Evolutionary conservation across 2,329 filamentous ascomycete species (phyloP).

Genomic region (Penicillium hesseltinei): DNA sequence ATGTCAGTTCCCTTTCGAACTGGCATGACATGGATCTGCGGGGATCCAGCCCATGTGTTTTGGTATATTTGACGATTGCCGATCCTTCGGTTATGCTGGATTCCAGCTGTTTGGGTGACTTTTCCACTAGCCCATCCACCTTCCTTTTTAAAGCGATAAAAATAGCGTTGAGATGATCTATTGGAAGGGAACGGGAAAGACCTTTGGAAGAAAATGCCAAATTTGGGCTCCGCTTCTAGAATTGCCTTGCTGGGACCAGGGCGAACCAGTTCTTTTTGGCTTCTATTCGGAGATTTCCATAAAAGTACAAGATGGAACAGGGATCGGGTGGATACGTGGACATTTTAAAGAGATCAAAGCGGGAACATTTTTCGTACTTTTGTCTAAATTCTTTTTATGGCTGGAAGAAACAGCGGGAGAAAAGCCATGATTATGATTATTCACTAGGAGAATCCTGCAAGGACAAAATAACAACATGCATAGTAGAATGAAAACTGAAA

Average conservation of each 20-base stretch:
- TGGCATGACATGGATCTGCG: slow-evolving; percentile 12
- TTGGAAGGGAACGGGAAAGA: neutral
- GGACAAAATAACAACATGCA: neutral
- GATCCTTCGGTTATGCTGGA: slow-evolving; percentile 24
- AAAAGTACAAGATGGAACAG: neutral
- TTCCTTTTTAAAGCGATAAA: slow-evolving; percentile 14
- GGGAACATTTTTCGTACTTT: neutral
- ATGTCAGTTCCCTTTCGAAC: slow-evolving; percentile 5
- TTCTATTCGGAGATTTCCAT: neutral
- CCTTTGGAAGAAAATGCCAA: neutral
- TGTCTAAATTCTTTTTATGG: neutral
- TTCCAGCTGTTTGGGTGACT: slow-evolving; percentile 17
- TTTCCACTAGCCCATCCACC: slow-evolving; percentile 14
- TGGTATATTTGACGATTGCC: slow-evolving; percentile 26
- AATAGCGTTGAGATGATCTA: neutral
- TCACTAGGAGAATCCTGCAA: too few species aligned
- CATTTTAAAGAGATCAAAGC: neutral
- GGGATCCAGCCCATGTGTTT: slow-evolving; percentile 18
- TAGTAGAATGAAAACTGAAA: neutral
- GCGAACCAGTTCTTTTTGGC: slow-evolving; percentile 7
- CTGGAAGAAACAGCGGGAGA: neutral
- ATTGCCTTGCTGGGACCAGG: neutral
- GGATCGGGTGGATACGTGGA: slow-evolving; percentile 7
- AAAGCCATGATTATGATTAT: too few species aligned
- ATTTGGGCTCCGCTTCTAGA: neutral